A percentile compares a stretch with the other conserved stretches of the same genome.
Evolutionary conservation across 2,329 filamentous ascomycete genomes (phyloP).

Genomic region (Xylariaceae sp.): DNA sequence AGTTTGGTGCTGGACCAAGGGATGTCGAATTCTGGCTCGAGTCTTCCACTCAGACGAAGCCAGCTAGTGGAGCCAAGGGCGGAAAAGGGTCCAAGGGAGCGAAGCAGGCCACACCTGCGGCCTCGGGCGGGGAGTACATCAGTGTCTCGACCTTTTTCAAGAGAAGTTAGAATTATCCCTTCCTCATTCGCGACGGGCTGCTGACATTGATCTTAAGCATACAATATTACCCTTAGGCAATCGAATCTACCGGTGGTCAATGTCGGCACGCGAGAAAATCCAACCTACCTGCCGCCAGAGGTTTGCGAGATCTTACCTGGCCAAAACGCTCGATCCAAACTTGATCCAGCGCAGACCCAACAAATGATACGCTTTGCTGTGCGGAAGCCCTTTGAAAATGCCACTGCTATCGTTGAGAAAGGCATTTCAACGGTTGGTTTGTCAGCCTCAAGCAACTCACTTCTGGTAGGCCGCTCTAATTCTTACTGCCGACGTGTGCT

Average conservation of each 20-base stretch:
- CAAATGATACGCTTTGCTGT: slow-evolving; percentile 66
- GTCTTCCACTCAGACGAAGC: slow-evolving; percentile 21
- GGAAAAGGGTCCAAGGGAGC: slow-evolving; percentile 34
- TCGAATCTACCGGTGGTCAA: slow-evolving; percentile 57
- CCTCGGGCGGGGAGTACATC: slow-evolving; percentile 44
- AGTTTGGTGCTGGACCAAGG: slow-evolving; percentile 49
- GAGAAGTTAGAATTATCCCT: slow-evolving; percentile 37
- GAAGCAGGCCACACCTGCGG: too few species aligned
- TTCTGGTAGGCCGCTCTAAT: slow-evolving; percentile 38
- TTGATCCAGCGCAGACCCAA: slow-evolving; percentile 55
- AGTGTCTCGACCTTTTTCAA: slow-evolving; percentile 56
- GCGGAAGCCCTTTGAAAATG: slow-evolving; percentile 57
- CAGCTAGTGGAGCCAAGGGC: slow-evolving; percentile 32
- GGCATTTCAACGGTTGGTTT: slow-evolving; percentile 56
- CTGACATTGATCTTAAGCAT: slow-evolving; percentile 28
- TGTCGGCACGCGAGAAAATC: slow-evolving; percentile 55
- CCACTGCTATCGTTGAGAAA: slow-evolving; percentile 53
- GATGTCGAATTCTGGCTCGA: slow-evolving; percentile 59
- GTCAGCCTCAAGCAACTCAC: slow-evolving; percentile 38
- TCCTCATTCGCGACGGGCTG: not conserved
- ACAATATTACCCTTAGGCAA: slow-evolving; percentile 41
- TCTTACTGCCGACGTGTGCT: not conserved
- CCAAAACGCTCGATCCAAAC: slow-evolving; percentile 53
- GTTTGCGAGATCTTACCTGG: slow-evolving; percentile 59
- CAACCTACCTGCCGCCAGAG: slow-evolving; percentile 61